Evolutionary conservation across 2,329 filamentous ascomycete species (phyloP).

Genomic region (Penicillium verrucosum): DNA sequence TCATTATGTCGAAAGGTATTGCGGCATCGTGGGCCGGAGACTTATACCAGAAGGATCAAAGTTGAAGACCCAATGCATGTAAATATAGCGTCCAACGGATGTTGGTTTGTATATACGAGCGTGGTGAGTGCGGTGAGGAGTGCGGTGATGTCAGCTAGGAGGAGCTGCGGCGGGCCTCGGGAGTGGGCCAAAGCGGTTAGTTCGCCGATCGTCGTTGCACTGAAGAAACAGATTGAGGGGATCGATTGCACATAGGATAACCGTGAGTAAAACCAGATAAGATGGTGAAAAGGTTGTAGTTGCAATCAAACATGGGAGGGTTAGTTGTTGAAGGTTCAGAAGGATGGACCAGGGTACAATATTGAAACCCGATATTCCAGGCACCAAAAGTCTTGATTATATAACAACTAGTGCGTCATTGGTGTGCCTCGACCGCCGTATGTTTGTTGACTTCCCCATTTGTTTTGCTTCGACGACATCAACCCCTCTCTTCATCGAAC

Average conservation of each 20-base stretch:
- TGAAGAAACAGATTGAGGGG: background rate
- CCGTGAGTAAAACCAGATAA: background rate
- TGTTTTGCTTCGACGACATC: slow-evolving; percentile 21
- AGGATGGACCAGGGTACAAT: background rate
- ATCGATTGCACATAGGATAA: background rate
- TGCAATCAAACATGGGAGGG: background rate
- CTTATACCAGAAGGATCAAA: background rate
- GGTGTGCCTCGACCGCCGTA: slow-evolving; percentile 29
- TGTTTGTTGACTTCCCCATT: slow-evolving; percentile 36
- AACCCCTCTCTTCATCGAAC: slow-evolving; percentile 15
- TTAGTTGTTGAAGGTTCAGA: background rate
- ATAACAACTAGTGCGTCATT: slow-evolving; percentile 18
- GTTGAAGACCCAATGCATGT: background rate
- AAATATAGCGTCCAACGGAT: background rate
- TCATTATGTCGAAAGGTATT: slow-evolving; percentile 24
- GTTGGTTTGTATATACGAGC: background rate
- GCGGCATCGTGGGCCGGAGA: slow-evolving; percentile 30
- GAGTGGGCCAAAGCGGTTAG: slow-evolving; percentile 22
- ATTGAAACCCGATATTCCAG: slow-evolving; percentile 3
- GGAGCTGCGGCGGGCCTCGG: slow-evolving; percentile 5
- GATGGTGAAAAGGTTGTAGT: background rate
- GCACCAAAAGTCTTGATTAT: background rate
- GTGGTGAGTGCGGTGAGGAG: slow-evolving; percentile 22
- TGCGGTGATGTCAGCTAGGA: slow-evolving; percentile 25
- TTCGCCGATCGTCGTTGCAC: slow-evolving; percentile 1